Evolutionary conservation across 192 early-diverging fungal genomes (phyloP).

Genomic region (Pilobolus umbonatus): DNA sequence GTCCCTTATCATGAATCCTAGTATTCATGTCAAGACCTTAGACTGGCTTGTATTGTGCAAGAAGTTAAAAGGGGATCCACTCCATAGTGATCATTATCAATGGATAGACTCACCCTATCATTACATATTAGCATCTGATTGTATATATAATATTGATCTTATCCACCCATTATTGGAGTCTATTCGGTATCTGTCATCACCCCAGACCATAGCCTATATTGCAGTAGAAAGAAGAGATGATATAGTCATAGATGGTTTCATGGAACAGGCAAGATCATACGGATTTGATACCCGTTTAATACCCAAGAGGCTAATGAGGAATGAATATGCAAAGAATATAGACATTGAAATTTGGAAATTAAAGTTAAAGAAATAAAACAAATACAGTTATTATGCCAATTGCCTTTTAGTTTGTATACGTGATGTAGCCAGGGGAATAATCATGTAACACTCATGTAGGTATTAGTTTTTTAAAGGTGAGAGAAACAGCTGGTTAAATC

Average conservation of each 20-base stretch:
- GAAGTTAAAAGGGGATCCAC: neutral
- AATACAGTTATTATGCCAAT: neutral
- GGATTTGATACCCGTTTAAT: slow-evolving; percentile 27
- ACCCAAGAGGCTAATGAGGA: slow-evolving; percentile 13
- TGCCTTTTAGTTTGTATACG: no score
- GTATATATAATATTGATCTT: slow-evolving; percentile 30
- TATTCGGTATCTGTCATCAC: slow-evolving; percentile 11
- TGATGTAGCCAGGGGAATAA: no score
- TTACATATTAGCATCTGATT: slow-evolving; percentile 33
- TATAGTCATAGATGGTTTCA: slow-evolving; percentile 25
- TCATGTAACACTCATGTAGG: no score
- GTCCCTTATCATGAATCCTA: neutral
- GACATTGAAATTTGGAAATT: slow-evolving; percentile 33
- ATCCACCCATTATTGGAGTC: slow-evolving; percentile 21
- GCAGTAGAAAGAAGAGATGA: slow-evolving; percentile 34
- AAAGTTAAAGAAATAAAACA: slow-evolving; percentile 20
- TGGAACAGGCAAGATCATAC: slow-evolving; percentile 15
- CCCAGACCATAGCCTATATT: slow-evolving; percentile 12
- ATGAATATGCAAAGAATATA: no score
- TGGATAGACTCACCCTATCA: slow-evolving; percentile 14
- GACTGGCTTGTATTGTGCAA: slow-evolving; percentile 24
- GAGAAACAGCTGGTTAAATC: no score
- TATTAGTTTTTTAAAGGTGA: no score
- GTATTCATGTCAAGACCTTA: slow-evolving; percentile 10
- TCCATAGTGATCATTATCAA: slow-evolving; percentile 1